Evolutionary conservation across 78 protist genomes (phyloP), one percentile per base, ranked within the genome.

Genomic region (Corallochytrium limacisporum): DNA sequence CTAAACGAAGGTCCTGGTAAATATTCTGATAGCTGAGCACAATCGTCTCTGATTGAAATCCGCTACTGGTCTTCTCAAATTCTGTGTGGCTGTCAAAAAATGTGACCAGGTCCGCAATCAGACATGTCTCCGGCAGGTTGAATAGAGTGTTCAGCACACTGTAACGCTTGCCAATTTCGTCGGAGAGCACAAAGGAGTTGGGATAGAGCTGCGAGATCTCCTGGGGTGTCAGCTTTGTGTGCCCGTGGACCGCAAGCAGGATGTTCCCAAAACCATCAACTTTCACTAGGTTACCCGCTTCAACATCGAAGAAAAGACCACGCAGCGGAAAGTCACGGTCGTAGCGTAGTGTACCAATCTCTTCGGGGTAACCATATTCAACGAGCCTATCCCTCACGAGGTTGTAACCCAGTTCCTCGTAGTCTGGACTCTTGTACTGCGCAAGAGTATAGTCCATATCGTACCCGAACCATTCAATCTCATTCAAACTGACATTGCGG

Each of bases 381-480:
- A 79, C 59, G 22, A 79, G 63, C 31, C 39, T 62, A 20, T 72
- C 79, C 43, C 65, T 42, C 20, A 63, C 74, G 72, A 72, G 71
- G 32, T 65, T 60, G 66, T 79, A 79, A 12, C 71, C 53, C 62
- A 79, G 75, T 16, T 65, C 65, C 61, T 72, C 85, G 60, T 57
- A 72, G 33, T 69, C 74, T 31, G 78, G 78, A 48, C 75, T 65
- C 51, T 79, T 72, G 49, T 79, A 79, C 40, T 62, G 66, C 43
- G 79, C 78, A 33, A 79, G 50, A 15, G 85, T 79, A 61, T 79
- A 72, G 62, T 79, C 85, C 85, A 79, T 79, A 55, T 50, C 56
- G 31, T 29, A 79, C 28, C 85, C 85, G 56, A 72, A 47, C 49
- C 59, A 72, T 53, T 79, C 69, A 47, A 79, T 72, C 49, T 69